Evolutionary conservation across 2,329 filamentous ascomycete species (phyloP).

Genomic region (Didymella sp.): DNA sequence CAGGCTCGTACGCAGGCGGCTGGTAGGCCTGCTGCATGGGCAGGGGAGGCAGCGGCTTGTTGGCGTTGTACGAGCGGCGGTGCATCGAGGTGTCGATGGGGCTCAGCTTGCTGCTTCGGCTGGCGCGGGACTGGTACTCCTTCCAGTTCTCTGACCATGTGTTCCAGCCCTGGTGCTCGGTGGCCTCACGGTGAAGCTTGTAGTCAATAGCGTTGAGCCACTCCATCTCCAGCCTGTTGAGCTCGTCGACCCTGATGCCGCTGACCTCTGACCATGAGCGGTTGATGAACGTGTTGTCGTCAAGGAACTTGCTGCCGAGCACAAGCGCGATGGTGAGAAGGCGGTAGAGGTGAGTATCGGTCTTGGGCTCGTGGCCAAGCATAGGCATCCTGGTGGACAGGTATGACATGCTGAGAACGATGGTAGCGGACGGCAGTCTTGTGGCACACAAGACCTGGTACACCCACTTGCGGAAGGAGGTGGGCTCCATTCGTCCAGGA

Average conservation of each 20-base stretch:
- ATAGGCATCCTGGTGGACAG: slow-evolving; percentile 82
- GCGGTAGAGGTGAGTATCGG: slow-evolving; percentile 78
- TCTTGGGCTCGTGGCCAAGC: slow-evolving; percentile 61
- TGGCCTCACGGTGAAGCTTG: slow-evolving; percentile 84
- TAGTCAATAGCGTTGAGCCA: slow-evolving; percentile 86
- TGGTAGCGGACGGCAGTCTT: slow-evolving; percentile 86
- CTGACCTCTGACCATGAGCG: slow-evolving; percentile 96
- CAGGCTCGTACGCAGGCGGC: slow-evolving; percentile 43
- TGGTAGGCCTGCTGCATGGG: slow-evolving; percentile 52
- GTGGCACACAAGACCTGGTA: slow-evolving; percentile 90
- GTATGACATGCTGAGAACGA: slow-evolving; percentile 89
- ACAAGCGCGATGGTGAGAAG: slow-evolving; percentile 85
- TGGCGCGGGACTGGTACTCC: slow-evolving; percentile 61
- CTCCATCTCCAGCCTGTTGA: slow-evolving; percentile 85
- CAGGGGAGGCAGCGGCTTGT: slow-evolving; percentile 54
- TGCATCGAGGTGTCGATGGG: slow-evolving; percentile 71
- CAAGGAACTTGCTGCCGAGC: slow-evolving; percentile 91
- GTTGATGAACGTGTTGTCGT: slow-evolving; percentile 98
- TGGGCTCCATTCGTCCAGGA: slow-evolving; percentile 67
- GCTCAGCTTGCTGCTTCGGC: slow-evolving; percentile 57
- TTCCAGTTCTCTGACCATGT: slow-evolving; percentile 73
- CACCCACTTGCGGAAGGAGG: slow-evolving; percentile 89
- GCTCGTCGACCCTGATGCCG: slow-evolving; percentile 81
- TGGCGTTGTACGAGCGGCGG: slow-evolving; percentile 55
- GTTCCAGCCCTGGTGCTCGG: slow-evolving; percentile 73